Percentiles rank a stretch among this genome's conserved stretches.
These are phyloP conservation scores for Yarrowia sp. DNA, from an alignment of 805 yeast genomes.

Conservation along the genomic window DNA sequence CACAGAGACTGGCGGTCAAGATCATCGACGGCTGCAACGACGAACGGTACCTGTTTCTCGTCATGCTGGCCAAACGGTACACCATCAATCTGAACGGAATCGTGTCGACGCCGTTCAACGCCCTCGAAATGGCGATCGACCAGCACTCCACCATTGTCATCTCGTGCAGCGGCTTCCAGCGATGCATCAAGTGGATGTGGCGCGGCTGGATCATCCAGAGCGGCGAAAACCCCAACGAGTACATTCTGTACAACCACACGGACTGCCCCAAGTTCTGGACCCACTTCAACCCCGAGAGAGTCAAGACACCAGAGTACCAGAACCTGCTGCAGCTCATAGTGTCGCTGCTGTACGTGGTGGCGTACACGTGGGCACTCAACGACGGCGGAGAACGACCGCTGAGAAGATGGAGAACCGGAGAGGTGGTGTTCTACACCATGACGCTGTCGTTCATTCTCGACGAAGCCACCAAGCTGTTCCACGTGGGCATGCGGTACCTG, in stretches of 20 bases:
- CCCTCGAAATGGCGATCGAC: constrained; percentile 84
- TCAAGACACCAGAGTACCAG: constrained; percentile 85
- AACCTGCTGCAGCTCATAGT: constrained; percentile 72
- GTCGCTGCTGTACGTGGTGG: constrained; percentile 64
- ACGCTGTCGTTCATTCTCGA: constrained; percentile 72
- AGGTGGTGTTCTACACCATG: constrained; percentile 64
- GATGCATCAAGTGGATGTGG: constrained; percentile 91
- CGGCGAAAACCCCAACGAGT: constrained; percentile 69
- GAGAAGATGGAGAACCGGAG: constrained; percentile 49
- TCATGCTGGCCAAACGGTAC: constrained; percentile 79
- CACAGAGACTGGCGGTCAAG: constrained; percentile 73
- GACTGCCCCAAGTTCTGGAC: constrained; percentile 59
- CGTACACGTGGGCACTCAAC: constrained; percentile 54
- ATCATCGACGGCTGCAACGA: constrained; percentile 66
- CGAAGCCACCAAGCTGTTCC: constrained; percentile 73
- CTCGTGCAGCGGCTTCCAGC: constrained; percentile 80
- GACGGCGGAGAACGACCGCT: constrained; percentile 39
- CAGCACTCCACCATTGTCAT: constrained; percentile 80
- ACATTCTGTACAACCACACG: constrained; percentile 67
- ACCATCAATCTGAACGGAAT: constrained; percentile 66
- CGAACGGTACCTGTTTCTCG: constrained; percentile 61
- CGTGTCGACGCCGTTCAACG: constrained; percentile 72
- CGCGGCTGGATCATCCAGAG: constrained; percentile 90
- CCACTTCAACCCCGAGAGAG: constrained; percentile 83
- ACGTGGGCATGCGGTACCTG: constrained; percentile 73